Conservation (phyloP, 345 rosid species). For the Brassica juncea region DNA sequence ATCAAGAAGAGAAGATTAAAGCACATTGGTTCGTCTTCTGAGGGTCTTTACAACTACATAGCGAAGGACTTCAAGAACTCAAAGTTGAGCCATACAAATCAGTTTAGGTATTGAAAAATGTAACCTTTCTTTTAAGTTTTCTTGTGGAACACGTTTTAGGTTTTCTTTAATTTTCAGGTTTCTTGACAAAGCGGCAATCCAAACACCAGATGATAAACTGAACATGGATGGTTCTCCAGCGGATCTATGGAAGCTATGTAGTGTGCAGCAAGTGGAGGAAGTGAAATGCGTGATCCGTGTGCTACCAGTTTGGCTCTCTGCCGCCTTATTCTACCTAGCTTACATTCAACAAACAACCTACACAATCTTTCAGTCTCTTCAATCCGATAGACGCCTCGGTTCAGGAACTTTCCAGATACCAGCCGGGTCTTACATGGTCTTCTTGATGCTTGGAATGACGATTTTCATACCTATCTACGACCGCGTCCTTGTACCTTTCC, state of each 20-base stretch:
- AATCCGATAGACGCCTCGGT: conserved; percentile 50
- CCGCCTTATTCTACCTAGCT: conserved; percentile 47
- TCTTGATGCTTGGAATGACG: conserved; percentile 55
- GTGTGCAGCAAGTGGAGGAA: conserved; percentile 70
- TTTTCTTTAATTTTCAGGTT: conserved; percentile 37
- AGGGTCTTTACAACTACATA: conserved; percentile 30
- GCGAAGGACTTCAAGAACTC: conserved; percentile 36
- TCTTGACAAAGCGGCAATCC: conserved; percentile 65
- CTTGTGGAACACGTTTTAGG: conserved; percentile 9
- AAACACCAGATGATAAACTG: conserved; percentile 43
- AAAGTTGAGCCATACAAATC: conserved; percentile 35
- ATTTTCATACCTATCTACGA: conserved; percentile 60
- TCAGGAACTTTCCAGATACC: conserved; percentile 50
- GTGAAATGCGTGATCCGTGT: conserved; percentile 57
- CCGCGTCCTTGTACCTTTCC: conserved; percentile 47
- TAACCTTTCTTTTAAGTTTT: background rate
- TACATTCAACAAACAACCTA: conserved; percentile 57
- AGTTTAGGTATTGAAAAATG: conserved; percentile 30
- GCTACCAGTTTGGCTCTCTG: conserved; percentile 61
- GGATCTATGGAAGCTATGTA: conserved; percentile 64
- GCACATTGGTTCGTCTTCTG: conserved; percentile 30
- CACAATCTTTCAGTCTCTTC: conserved; percentile 61
- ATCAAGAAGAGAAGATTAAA: conserved; percentile 50
- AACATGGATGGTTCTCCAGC: conserved; percentile 50
- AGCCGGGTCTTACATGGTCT: conserved; percentile 52